Percentiles rank a stretch among this genome's conserved stretches.
These are phyloP conservation scores for Phoma sp. DNA, from an alignment of 2,329 filamentous ascomycete genomes.

Conservation along the genomic window DNA sequence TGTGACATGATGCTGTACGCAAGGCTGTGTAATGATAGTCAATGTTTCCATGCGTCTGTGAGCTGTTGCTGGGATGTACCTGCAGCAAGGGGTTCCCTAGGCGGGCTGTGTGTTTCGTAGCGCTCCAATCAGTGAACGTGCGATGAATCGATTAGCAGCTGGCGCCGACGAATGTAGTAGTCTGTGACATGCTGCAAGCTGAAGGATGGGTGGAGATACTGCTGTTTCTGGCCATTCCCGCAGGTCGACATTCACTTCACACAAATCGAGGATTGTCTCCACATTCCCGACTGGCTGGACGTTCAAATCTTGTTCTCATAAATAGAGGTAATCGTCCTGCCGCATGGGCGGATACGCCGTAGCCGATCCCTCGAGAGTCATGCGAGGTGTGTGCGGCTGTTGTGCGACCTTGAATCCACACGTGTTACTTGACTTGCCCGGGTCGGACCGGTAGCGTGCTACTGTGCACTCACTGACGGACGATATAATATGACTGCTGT, in stretches of 20 bases:
- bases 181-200: conserved; percentile 14
- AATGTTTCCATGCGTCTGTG: conserved; percentile 9
- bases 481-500: neutral
- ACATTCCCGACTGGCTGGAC: conserved; percentile 8
- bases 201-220: conserved; percentile 9
- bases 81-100: conserved; percentile 13
- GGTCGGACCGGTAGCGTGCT: conserved; percentile 11
- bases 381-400: conserved; percentile 10
- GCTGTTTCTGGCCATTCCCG: conserved; percentile 2
- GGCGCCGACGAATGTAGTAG: conserved; percentile 8
- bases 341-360: neutral
- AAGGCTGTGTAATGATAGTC: conserved; percentile 13
- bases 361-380: neutral
- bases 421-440: conserved; percentile 13
- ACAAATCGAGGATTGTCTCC: neutral
- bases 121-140: conserved; percentile 7
- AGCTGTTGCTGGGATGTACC: conserved; percentile 12
- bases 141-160: conserved; percentile 5
- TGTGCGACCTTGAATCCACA: conserved; percentile 4
- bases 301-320: neutral
- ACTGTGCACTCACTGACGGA: conserved; percentile 1
- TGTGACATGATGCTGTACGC: conserved; percentile 14
- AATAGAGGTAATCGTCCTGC: neutral
- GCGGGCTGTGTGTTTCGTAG: conserved; percentile 6
- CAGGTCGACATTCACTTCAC: conserved; percentile 2